Percentiles rank a stretch among this genome's conserved stretches.
phyloP scores from a whole-genome alignment of 202 grass and related monocot genomes.

The Bolboschoenoplectus hybrid region DNA sequence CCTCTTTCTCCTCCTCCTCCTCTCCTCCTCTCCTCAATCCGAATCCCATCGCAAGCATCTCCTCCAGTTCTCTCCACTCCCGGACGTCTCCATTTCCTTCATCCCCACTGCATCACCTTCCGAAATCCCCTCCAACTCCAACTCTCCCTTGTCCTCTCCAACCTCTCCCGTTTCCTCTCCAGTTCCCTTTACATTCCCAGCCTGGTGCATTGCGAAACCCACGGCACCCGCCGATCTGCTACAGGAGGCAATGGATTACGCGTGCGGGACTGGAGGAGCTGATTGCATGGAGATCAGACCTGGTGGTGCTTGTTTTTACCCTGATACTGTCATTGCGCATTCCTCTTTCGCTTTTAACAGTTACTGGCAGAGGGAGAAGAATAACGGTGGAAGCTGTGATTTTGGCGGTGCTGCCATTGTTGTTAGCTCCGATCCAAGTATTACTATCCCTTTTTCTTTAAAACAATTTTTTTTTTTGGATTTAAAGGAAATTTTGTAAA shows the following conservation, averaged over 20 bases:
- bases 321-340: conserved; percentile 53
- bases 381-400: conserved; percentile 54
- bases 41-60: conserved; percentile 19
- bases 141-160: background rate
- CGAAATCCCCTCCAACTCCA: conserved; percentile 38
- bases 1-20: conserved; percentile 7
- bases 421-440: conserved; percentile 72
- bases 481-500: background rate
- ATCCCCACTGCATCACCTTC: conserved; percentile 32
- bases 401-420: conserved; percentile 54
- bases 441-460: background rate
- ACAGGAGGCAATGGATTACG: conserved; percentile 72
- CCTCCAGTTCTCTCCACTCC: conserved; percentile 34
- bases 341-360: conserved; percentile 63
- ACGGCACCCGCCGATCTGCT: conserved; percentile 50
- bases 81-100: conserved; percentile 31
- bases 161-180: background rate
- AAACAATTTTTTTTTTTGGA: background rate
- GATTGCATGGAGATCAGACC: conserved; percentile 54
- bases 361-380: conserved; percentile 65
- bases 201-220: conserved; percentile 66
- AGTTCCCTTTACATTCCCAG: background rate
- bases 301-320: conserved; percentile 55
- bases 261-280: conserved; percentile 50
- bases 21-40: conserved; percentile 10